A percentile compares a stretch with the other conserved stretches of the same genome.
Evolutionary conservation across 495 filamentous ascomycete genomes (phyloP).

Genomic region (Penicillium paradoxum): DNA sequence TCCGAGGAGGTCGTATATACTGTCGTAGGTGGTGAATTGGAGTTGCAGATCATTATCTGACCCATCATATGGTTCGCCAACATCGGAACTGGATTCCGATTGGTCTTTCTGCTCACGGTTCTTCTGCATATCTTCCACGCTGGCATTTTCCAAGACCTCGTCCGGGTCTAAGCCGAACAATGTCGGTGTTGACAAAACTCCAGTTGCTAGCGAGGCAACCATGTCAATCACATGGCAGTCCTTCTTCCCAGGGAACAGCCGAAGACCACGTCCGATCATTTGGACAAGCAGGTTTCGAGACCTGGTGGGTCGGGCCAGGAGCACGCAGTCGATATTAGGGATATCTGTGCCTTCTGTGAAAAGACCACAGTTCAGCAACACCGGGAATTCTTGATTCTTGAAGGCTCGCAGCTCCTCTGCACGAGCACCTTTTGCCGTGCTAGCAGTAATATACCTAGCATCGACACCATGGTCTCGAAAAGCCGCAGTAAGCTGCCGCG

Average conservation of each 20-base stretch:
- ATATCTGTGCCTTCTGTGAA: conserved; percentile 98
- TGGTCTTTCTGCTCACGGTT: conserved; percentile 17
- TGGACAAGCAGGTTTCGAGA: conserved; percentile 90
- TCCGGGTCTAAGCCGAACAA: conserved; percentile 88
- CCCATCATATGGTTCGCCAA: background rate
- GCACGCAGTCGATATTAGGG: conserved; percentile 91
- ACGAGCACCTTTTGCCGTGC: conserved; percentile 62
- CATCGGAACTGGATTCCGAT: background rate
- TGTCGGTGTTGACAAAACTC: conserved; percentile 84
- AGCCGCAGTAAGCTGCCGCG: conserved; percentile 60
- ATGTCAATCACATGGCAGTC: conserved; percentile 97
- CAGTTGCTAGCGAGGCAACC: conserved; percentile 75
- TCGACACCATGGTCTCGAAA: conserved; percentile 78
- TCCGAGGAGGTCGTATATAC: conserved; percentile 78
- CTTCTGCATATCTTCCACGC: conserved; percentile 51
- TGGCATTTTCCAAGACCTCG: conserved; percentile 64
- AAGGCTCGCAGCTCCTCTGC: conserved; percentile 69
- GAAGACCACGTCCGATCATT: conserved; percentile 95
- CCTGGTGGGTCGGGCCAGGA: conserved; percentile 82
- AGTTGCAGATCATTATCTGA: conserved; percentile 29
- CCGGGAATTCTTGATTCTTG: conserved; percentile 67
- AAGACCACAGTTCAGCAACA: conserved; percentile 91
- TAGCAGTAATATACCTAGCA: conserved; percentile 74
- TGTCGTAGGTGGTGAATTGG: conserved; percentile 82
- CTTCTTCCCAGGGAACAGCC: conserved; percentile 70